Evolutionary conservation across 495 filamentous ascomycete species (phyloP).

Genomic region (Tuber indicum): DNA sequence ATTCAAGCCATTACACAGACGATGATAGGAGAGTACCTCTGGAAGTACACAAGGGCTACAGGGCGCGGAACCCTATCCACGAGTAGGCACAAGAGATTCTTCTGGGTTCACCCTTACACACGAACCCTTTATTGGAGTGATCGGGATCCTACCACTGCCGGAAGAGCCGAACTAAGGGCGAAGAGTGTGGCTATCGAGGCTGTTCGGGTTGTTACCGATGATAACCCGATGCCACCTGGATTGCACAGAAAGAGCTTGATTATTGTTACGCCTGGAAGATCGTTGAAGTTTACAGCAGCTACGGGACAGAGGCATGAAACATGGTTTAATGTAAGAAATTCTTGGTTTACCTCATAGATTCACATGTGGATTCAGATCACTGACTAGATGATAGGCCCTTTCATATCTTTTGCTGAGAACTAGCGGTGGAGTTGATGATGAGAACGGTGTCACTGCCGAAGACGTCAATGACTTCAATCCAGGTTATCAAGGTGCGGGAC

Average conservation of each 20-base stretch:
- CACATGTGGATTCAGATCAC: not conserved
- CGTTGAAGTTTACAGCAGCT: conserved; percentile 85
- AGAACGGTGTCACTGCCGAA: conserved; percentile 50
- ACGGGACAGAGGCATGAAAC: conserved; percentile 93
- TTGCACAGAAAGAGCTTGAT: conserved; percentile 89
- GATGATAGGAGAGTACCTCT: conserved; percentile 98
- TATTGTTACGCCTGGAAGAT: conserved; percentile 79
- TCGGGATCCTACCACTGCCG: conserved; percentile 71
- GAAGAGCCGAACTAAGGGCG: conserved; percentile 70
- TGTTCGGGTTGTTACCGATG: conserved; percentile 87
- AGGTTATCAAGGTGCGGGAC: conserved; percentile 51
- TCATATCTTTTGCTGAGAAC: conserved; percentile 84
- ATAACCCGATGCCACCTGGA: conserved; percentile 91
- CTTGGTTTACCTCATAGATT: not conserved
- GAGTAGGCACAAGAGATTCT: conserved; percentile 86
- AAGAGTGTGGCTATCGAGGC: conserved; percentile 95
- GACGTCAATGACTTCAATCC: conserved; percentile 91
- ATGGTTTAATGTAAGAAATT: conserved; percentile 68
- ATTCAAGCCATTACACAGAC: conserved; percentile 99
- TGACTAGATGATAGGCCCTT: conserved; percentile 51
- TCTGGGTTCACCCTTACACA: conserved; percentile 99
- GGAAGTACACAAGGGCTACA: conserved; percentile 95
- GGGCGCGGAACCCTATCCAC: conserved; percentile 78
- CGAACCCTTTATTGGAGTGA: conserved; percentile 96
- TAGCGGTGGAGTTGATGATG: conserved; percentile 53